These are phyloP conservation scores for Bullera alba DNA, from an alignment of 768 basidiomycete species.

Conservation along the genomic window DNA sequence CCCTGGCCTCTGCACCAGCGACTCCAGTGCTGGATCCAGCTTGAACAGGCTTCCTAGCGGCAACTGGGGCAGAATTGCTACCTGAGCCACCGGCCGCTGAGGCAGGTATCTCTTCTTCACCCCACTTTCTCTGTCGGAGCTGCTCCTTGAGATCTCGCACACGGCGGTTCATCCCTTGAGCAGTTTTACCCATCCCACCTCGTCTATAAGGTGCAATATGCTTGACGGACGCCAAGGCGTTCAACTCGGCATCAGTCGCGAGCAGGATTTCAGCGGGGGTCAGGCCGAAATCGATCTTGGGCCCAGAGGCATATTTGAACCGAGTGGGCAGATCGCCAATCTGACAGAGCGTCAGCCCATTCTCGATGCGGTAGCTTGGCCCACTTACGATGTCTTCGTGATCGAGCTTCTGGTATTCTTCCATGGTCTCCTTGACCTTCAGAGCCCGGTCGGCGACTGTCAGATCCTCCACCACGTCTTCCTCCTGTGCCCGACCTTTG, in stretches of 20 bases:
- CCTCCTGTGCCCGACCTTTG: neutral
- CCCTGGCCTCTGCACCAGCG: neutral
- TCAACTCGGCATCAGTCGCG: slow-evolving; percentile 87
- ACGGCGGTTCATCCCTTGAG: slow-evolving; percentile 54
- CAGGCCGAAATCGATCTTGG: slow-evolving; percentile 59
- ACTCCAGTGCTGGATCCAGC: slow-evolving; percentile 6
- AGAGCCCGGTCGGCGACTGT: slow-evolving; percentile 85
- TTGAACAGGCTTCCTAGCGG: no score
- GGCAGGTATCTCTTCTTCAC: slow-evolving; percentile 30
- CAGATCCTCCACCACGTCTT: slow-evolving; percentile 6
- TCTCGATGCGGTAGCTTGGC: neutral
- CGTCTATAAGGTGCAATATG: slow-evolving; percentile 84
- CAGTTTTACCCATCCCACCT: slow-evolving; percentile 45
- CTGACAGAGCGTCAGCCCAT: slow-evolving; percentile 48
- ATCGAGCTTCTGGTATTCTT: slow-evolving; percentile 80
- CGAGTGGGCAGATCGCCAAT: slow-evolving; percentile 83
- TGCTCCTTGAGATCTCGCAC: slow-evolving; percentile 66
- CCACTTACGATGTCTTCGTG: slow-evolving; percentile 85
- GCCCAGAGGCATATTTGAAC: slow-evolving; percentile 75
- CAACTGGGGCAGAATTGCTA: neutral
- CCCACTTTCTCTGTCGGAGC: slow-evolving; percentile 50
- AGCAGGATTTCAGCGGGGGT: slow-evolving; percentile 78
- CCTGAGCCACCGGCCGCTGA: neutral
- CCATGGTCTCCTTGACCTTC: slow-evolving; percentile 80
- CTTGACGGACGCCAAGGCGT: slow-evolving; percentile 81